Evolutionary conservation across 2,329 filamentous ascomycete species (phyloP).

Genomic region (Fonsecaea nubica): DNA sequence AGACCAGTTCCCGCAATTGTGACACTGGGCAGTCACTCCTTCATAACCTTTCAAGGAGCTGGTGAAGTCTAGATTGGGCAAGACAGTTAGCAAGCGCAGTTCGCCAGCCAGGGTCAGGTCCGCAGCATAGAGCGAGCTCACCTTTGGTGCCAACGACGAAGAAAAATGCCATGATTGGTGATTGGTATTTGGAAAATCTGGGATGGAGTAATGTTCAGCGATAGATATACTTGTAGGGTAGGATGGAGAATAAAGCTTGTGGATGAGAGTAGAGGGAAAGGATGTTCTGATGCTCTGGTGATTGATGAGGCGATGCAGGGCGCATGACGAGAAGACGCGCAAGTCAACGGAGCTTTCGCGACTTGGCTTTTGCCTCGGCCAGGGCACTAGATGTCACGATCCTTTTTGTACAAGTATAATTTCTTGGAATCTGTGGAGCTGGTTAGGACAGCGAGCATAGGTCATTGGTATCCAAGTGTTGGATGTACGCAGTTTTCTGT

Average conservation of each 20-base stretch:
- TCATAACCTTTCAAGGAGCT: conserved; percentile 54
- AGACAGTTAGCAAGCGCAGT: conserved; percentile 21
- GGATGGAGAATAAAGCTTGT: not conserved
- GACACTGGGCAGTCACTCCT: conserved; percentile 54
- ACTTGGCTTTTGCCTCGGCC: conserved; percentile 1
- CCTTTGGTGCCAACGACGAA: conserved; percentile 38
- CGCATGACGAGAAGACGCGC: conserved; percentile 2
- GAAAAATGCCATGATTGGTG: conserved; percentile 34
- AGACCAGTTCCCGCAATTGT: conserved; percentile 56
- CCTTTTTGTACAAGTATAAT: not conserved
- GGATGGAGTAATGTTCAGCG: not conserved
- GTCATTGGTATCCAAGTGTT: not conserved
- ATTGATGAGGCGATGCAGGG: conserved; percentile 1
- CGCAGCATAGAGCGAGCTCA: conserved; percentile 4
- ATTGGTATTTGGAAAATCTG: not conserved
- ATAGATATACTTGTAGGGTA: conserved; percentile 1
- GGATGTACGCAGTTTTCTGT: not conserved
- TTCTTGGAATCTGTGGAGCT: too few relatives aligned
- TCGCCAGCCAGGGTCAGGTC: not conserved
- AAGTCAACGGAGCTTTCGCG: conserved; percentile 4
- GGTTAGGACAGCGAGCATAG: too few relatives aligned
- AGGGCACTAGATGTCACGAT: not conserved
- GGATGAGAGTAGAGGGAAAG: not conserved
- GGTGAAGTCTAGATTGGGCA: conserved; percentile 48
- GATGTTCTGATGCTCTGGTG: conserved; percentile 1